Evolutionary conservation across 306 rosid genomes (phyloP).

Genomic region (Fragaria nilgerrensis): DNA sequence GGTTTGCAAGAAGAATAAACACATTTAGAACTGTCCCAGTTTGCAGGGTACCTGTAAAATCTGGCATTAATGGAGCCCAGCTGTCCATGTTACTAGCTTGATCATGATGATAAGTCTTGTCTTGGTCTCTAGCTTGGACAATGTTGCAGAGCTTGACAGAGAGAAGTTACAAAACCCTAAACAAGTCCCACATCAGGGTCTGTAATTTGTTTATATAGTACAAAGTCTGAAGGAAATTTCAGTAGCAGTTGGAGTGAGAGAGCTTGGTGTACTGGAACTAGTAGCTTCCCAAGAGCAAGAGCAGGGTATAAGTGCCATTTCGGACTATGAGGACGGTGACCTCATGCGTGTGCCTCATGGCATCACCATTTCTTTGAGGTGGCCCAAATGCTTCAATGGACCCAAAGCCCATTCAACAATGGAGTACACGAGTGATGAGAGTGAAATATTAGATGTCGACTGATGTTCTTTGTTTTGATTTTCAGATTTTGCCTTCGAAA

Average conservation of each 20-base stretch:
- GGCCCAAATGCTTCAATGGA: slow-evolving; percentile 7
- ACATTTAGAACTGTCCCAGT: slow-evolving; percentile 41
- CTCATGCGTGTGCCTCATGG: background rate
- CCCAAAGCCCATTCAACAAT: slow-evolving; percentile 1
- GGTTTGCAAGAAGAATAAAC: slow-evolving; percentile 21
- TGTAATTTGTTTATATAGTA: slow-evolving; percentile 1
- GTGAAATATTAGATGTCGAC: background rate
- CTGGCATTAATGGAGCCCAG: slow-evolving; percentile 35
- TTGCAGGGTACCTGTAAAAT: slow-evolving; percentile 54
- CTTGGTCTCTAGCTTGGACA: slow-evolving; percentile 16
- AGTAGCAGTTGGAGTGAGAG: background rate
- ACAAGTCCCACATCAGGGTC: background rate
- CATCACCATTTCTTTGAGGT: background rate
- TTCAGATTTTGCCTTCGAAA: background rate
- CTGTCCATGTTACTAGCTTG: slow-evolving; percentile 20
- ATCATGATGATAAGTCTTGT: slow-evolving; percentile 3
- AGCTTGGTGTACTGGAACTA: background rate
- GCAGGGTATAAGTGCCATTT: slow-evolving; percentile 19
- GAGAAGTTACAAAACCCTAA: slow-evolving; percentile 20
- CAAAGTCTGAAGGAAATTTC: background rate
- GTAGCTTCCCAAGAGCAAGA: slow-evolving; percentile 20
- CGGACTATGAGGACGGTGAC: background rate
- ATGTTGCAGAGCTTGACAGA: slow-evolving; percentile 15
- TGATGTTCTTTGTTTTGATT: too few relatives aligned
- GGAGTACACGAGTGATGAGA: background rate